Percentiles rank a stretch among this genome's conserved stretches.
Evolutionary conservation across 2,329 filamentous ascomycete genomes (phyloP).

Genomic region (Trichophaea hybrida): DNA sequence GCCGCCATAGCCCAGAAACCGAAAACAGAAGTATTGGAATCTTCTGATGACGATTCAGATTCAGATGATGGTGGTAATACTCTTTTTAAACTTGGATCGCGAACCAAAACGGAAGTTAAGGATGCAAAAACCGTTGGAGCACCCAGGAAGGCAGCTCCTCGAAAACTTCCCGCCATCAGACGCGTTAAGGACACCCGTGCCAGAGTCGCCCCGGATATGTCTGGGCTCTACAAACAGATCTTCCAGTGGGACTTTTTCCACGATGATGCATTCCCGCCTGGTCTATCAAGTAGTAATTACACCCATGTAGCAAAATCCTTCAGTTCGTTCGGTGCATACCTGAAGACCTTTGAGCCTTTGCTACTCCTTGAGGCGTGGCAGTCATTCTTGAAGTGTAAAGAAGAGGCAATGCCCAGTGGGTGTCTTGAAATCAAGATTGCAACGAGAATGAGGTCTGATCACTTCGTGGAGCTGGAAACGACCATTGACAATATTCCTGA

Average conservation of each 20-base stretch:
- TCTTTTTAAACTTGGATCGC: slow-evolving; percentile 19
- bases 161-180: slow-evolving; percentile 34
- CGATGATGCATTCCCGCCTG: slow-evolving; percentile 68
- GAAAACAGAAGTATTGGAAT: slow-evolving; percentile 4
- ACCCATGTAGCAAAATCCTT: slow-evolving; percentile 66
- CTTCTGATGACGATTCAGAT: slow-evolving; percentile 15
- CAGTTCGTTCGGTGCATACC: slow-evolving; percentile 60
- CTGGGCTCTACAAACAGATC: slow-evolving; percentile 68
- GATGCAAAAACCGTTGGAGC: not conserved
- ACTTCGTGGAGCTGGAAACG: slow-evolving; percentile 81
- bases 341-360: slow-evolving; percentile 77
- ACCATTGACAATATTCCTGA: slow-evolving; percentile 63
- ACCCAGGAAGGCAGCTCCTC: not conserved
- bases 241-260: slow-evolving; percentile 94
- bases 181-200: slow-evolving; percentile 90
- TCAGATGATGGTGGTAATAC: slow-evolving; percentile 17
- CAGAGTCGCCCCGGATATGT: slow-evolving; percentile 76
- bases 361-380: slow-evolving; percentile 92
- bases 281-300: slow-evolving; percentile 53
- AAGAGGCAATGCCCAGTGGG: slow-evolving; percentile 60
- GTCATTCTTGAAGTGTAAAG: slow-evolving; percentile 75
- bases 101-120: slow-evolving; percentile 5
- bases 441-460: slow-evolving; percentile 79
- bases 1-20: slow-evolving; percentile 11
- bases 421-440: slow-evolving; percentile 77